phyloP scores from a whole-genome alignment of 164 flowering plant genomes.

The Magnolia kwangsiensis region DNA sequence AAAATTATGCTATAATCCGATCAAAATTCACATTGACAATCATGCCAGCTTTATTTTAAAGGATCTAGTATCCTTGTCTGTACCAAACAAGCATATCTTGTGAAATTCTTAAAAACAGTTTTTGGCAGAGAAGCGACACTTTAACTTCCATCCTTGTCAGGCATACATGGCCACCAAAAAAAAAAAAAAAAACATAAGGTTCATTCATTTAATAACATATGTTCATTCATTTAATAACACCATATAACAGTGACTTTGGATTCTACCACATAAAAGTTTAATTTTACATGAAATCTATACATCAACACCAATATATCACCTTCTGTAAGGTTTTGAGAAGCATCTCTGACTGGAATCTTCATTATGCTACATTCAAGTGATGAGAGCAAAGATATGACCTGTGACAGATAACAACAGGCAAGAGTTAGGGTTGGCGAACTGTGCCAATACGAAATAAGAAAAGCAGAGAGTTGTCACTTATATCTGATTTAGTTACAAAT shows the following conservation, averaged over 20 bases:
- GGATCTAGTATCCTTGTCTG: too few relatives aligned
- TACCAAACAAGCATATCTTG: too few relatives aligned
- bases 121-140: too few relatives aligned
- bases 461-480: too few relatives aligned
- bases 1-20: not conserved
- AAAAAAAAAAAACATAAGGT: not conserved
- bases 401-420: slow-evolving; percentile 15
- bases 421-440: not conserved
- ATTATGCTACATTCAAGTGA: slow-evolving; percentile 58
- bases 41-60: too few relatives aligned
- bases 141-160: not conserved
- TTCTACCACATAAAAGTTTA: not conserved
- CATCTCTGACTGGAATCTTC: slow-evolving; percentile 69
- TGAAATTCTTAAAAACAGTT: too few relatives aligned
- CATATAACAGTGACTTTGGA: too few relatives aligned
- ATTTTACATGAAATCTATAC: not conserved
- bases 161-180: not conserved
- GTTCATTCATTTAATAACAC: not conserved
- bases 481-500: too few relatives aligned
- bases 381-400: slow-evolving; percentile 63
- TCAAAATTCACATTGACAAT: too few relatives aligned
- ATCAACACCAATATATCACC: slow-evolving; percentile 37
- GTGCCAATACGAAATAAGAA: not conserved
- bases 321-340: slow-evolving; percentile 43
- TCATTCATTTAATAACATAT: not conserved